Evolutionary conservation across 78 protist genomes (phyloP).

Genomic region (Dictyostelium brefeldianum): DNA sequence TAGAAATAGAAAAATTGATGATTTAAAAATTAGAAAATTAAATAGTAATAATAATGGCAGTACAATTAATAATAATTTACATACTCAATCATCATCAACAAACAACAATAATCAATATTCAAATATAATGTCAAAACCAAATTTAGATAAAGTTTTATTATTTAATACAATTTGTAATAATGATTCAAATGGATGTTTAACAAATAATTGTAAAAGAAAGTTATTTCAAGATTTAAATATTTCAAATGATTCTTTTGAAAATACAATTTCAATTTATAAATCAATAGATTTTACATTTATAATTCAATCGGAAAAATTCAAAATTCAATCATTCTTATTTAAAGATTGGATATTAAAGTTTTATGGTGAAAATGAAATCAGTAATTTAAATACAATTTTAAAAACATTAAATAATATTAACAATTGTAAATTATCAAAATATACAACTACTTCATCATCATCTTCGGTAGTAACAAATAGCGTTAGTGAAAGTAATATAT

Average conservation of each 20-base stretch:
- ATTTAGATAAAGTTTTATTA: background rate
- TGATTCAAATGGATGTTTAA: background rate
- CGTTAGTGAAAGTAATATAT: too few relatives aligned
- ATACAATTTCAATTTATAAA: background rate
- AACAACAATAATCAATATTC: background rate
- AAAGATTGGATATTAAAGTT: background rate
- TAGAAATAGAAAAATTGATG: background rate
- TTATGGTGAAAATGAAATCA: background rate
- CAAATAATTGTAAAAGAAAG: slow-evolving; percentile 1
- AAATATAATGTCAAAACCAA: background rate
- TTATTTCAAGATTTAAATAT: background rate
- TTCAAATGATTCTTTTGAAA: background rate
- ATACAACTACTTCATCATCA: background rate
- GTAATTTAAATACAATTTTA: background rate
- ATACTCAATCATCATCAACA: background rate
- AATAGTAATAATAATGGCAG: background rate
- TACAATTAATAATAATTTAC: too few relatives aligned
- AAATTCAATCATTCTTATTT: background rate
- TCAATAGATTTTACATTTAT: background rate
- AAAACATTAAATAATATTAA: background rate
- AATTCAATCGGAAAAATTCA: background rate
- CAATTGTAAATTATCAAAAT: background rate
- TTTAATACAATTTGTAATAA: slow-evolving; percentile 1
- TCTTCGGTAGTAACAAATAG: too few relatives aligned
- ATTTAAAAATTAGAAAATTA: background rate